Evolutionary conservation across 805 yeast species (phyloP).

Genomic region (Lachancea nothofagi): DNA sequence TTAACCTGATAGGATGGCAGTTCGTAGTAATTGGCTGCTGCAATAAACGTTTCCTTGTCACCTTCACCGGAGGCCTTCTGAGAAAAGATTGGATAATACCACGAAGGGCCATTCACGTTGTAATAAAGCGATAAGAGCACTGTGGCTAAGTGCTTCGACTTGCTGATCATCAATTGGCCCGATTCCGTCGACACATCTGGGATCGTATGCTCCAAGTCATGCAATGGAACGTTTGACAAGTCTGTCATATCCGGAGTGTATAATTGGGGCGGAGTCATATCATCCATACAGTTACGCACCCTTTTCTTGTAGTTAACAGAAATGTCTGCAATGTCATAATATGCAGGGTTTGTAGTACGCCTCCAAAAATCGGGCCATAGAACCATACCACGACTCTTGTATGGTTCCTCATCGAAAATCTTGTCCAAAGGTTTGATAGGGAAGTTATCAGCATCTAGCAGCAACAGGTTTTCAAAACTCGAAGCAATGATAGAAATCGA

Average conservation of each 20-base stretch:
- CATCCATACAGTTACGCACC: constrained; percentile 28
- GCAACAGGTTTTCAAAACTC: constrained; percentile 64
- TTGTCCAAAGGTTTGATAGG: constrained; percentile 45
- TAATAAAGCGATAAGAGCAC: constrained; percentile 57
- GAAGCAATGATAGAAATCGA: constrained; percentile 69
- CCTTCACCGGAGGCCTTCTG: constrained; percentile 78
- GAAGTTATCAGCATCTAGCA: constrained; percentile 71
- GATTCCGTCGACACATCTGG: constrained; percentile 68
- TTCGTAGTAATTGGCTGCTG: constrained; percentile 53
- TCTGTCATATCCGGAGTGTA: constrained; percentile 10
- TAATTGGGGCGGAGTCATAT: constrained; percentile 15
- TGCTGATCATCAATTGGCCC: constrained; percentile 62
- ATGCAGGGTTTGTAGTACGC: constrained; percentile 58
- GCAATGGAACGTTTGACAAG: constrained; percentile 40
- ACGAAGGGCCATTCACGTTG: constrained; percentile 59
- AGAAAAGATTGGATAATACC: constrained; percentile 60
- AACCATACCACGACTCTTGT: constrained; percentile 45
- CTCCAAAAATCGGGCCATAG: constrained; percentile 79
- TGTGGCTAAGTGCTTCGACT: constrained; percentile 52
- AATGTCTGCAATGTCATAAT: constrained; percentile 48
- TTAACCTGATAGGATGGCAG: constrained; percentile 50
- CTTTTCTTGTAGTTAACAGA: constrained; percentile 34
- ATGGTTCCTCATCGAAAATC: constrained; percentile 43
- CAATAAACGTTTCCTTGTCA: constrained; percentile 70
- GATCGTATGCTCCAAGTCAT: constrained; percentile 56